Base-by-base conservation (phyloP, 768 basidiomycete genomes). In the Coprinopsis marcescibilis region DNA sequence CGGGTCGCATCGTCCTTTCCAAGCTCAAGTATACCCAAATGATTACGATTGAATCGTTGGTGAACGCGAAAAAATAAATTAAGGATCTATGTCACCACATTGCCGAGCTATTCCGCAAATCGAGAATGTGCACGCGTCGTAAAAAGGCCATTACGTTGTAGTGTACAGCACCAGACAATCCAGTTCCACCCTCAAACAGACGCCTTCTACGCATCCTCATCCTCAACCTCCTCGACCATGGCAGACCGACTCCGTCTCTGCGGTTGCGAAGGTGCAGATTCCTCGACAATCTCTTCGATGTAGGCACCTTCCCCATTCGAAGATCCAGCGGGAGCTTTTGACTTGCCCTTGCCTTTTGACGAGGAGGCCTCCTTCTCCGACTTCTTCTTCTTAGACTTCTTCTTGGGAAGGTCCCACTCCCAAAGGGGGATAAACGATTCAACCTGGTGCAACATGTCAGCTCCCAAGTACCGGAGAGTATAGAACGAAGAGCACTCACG, bases 371-470 rank as follows among this genome's bases (percentile, higher is more conserved):
- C 72, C 50, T 65, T 69, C 58, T 80, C 66, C 52, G 78, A 80
- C 67, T 71, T 79, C 70, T 82, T 85, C 69, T 83, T 85, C 69
- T 82, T 85, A 25, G 70, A 65, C 59, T 80, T 82, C 66, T 77
- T 81, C 73, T 85, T 86, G 59, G 84, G 84, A 39, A 90, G 52
- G 60, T 98, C 94, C 92, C 94, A 99, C 57, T 91, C 95, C 89
- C 91, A 99, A 15, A 89, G 64, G 15, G 96, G 96, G 55, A 95
- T 88, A 67, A 98, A 99, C 1, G 93, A 96, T 37, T 97, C 96
- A 48, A 99, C 80, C 95, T 98, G 57, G n/a, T 34, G 27, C 45
- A 30, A 25, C 43, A 34, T 38, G 24, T 50, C 20, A 52, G 17
- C 7, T 14, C 26, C 19, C 23, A 27, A 38, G 17, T 32, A 8